Evolutionary conservation across 225 moss, liverwort and hornwort species (phyloP).

Genomic region (Antitrichia curtipendula): DNA sequence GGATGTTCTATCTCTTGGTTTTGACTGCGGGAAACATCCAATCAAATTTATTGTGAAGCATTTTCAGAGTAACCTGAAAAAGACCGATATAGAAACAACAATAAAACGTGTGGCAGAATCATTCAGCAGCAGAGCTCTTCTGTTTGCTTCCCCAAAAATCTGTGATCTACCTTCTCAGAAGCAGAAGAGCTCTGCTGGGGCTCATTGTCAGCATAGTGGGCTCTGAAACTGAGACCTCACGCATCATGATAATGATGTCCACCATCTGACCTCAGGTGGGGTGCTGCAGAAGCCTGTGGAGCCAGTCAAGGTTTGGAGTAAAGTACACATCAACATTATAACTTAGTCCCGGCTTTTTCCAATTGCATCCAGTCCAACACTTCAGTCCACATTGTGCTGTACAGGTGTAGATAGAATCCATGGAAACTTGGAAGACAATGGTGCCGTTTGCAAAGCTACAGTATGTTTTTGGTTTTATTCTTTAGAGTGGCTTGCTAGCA

Average conservation of each 20-base stretch:
- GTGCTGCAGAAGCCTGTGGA: slow-evolving; percentile 6
- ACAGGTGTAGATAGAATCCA: background rate
- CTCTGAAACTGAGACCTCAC: background rate
- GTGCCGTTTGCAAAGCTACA: background rate
- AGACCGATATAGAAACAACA: background rate
- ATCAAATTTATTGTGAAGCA: background rate
- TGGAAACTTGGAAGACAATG: background rate
- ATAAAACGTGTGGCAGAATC: background rate
- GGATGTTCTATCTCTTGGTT: background rate
- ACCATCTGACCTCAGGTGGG: background rate
- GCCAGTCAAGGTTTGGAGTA: background rate
- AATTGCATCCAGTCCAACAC: background rate
- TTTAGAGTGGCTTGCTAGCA: background rate
- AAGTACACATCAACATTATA: background rate
- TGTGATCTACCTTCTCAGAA: background rate
- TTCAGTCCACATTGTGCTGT: background rate
- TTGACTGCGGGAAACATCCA: background rate
- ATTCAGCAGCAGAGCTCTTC: background rate
- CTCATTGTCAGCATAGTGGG: background rate
- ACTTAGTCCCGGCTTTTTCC: background rate
- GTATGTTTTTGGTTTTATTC: background rate
- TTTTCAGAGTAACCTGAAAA: background rate
- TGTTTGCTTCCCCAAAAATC: background rate
- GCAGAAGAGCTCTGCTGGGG: background rate
- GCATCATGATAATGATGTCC: background rate